phyloP scores from a whole-genome alignment of 1,284 basidiomycete species.

The Austroboletus novae-zelandiae region DNA sequence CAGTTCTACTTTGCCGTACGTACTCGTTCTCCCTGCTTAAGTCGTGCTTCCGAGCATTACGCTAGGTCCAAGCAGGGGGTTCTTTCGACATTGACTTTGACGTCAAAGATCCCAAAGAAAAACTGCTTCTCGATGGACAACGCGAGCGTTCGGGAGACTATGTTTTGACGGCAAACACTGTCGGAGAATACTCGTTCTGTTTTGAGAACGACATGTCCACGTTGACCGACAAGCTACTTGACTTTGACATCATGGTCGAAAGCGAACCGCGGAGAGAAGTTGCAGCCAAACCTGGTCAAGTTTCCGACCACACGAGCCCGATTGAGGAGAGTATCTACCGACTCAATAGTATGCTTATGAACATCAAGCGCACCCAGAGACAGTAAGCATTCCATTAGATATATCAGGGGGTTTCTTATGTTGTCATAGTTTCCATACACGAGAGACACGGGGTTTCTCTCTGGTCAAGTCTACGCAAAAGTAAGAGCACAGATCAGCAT shows the following conservation, averaged over 20 bases:
- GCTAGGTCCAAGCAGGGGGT: slow-evolving; percentile 91
- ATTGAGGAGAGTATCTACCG: slow-evolving; percentile 93
- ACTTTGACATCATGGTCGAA: slow-evolving; percentile 98
- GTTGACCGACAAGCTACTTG: slow-evolving; percentile 86
- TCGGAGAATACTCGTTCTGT: slow-evolving; percentile 98
- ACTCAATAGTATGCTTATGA: slow-evolving; percentile 80
- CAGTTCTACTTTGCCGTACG: slow-evolving; percentile 62
- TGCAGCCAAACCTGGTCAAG: slow-evolving; percentile 78
- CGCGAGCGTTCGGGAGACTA: slow-evolving; percentile 95
- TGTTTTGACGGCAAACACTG: slow-evolving; percentile 90
- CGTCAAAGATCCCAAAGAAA: slow-evolving; percentile 87
- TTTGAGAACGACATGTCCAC: slow-evolving; percentile 97
- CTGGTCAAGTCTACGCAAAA: slow-evolving; percentile 77
- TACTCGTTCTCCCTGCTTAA: slow-evolving; percentile 35
- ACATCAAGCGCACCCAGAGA: slow-evolving; percentile 89
- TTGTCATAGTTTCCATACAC: slow-evolving; percentile 67
- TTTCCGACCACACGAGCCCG: slow-evolving; percentile 86
- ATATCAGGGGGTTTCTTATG: slow-evolving; percentile 7
- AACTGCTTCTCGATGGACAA: slow-evolving; percentile 80
- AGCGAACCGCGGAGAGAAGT: slow-evolving; percentile 86
- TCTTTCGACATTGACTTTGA: slow-evolving; percentile 97
- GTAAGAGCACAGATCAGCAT: slow-evolving; percentile 37
- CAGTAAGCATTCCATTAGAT: slow-evolving; percentile 52
- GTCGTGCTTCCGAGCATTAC: slow-evolving; percentile 2
- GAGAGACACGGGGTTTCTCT: slow-evolving; percentile 79